These are phyloP conservation scores for Mycena crocata DNA, from an alignment of 768 basidiomycete species.

Conservation along the genomic window DNA sequence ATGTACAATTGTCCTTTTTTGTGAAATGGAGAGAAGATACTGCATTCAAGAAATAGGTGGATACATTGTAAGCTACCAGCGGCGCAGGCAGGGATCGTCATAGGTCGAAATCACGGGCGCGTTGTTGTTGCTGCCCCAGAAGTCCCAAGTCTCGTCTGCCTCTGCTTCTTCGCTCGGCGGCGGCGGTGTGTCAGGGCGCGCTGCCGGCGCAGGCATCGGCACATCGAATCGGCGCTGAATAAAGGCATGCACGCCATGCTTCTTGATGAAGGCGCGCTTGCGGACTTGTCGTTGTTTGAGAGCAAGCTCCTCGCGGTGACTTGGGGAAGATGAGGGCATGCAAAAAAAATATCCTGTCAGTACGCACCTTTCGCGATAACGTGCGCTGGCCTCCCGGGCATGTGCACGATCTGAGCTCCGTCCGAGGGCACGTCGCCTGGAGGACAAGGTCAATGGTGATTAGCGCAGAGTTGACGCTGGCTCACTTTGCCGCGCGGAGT, in stretches of 20 bases:
- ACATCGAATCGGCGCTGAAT: conserved; percentile 20
- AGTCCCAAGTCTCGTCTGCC: no score
- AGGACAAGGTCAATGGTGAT: neutral
- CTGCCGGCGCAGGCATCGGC: conserved; percentile 9
- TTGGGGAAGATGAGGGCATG: neutral
- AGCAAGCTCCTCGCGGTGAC: conserved; percentile 4
- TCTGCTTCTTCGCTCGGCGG: no score
- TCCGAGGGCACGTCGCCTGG: neutral
- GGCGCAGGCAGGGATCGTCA: no score
- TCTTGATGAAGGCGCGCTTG: conserved; percentile 10
- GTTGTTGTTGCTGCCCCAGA: no score
- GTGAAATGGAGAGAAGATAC: no score
- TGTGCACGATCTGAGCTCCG: neutral
- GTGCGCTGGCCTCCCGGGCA: neutral
- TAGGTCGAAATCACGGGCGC: no score
- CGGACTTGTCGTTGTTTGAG: neutral
- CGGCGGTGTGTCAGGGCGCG: no score
- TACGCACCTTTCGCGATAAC: conserved; percentile 3
- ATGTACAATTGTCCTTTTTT: no score
- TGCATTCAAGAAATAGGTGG: no score
- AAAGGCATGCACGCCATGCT: conserved; percentile 2
- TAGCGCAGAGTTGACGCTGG: neutral
- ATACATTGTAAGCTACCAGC: no score
- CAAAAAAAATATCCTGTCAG: no score
- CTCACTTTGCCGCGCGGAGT: neutral